Base-by-base conservation (phyloP, 495 filamentous ascomycete species). In the Penicillium tannophilum region DNA sequence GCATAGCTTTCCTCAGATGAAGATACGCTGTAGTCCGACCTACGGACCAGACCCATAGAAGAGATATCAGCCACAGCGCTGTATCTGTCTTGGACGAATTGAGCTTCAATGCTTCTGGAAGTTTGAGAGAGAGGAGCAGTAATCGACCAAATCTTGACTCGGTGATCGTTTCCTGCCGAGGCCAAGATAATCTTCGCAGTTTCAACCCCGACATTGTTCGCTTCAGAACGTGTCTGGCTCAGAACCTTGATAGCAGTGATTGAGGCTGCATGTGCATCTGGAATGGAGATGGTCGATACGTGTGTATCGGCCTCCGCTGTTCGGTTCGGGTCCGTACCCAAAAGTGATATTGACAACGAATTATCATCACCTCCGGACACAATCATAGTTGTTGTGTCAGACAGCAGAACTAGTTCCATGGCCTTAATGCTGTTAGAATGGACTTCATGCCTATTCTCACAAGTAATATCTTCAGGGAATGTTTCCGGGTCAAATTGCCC, bases 331-430 rank as follows among this genome's bases (percentile, higher is more conserved):
- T 51, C 39, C 17, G 64, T 65, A 44, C 54, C 48, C 44, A 86
- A 56, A 28, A 82, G 73, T 1, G 85, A 81, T 10, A 93, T 63
- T 0, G 81, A 83, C 0, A 96, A 64, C 4, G 88, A 86, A 62
- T 92, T 92, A 63, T 96, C 93, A 61, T 97, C 93, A 6, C 93
- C 90, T 16, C 89, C 91, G 0, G 89, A 88, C n/a, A 87, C 67
- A 17, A 93, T 59, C 9, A 93, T 35, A 30, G 76, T 79, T 3
- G 55, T 47, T 1, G 59, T 60, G n/a, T 62, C 65, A 1, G 66
- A 75, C 1, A 71, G 53, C 3, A 63, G 56, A 2, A 78, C 59
- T 12, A 75, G 28, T 6, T 79, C 67, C 26, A 86, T 51, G 3
- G 77, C 72, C 69, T 92, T 92, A 64, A 94, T 81, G 50, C 86